Conservation (phyloP, 225 moss, liverwort and hornwort species). For the Bryoerythrophyllum caledonicum region DNA sequence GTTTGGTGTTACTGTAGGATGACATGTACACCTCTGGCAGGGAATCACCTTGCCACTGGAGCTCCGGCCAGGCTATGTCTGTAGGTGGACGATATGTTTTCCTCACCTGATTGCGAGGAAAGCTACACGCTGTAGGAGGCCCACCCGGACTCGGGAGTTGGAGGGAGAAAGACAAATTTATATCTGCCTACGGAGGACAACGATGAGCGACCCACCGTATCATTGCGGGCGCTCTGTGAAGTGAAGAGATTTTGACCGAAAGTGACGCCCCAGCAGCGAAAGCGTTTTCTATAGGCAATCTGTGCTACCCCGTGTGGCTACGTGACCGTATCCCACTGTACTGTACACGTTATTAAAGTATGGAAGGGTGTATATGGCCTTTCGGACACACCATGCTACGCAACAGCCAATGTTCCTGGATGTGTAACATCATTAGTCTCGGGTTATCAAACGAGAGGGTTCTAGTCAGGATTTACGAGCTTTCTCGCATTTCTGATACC, state of each 20-base stretch:
- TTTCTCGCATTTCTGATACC: neutral
- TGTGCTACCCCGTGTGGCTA: slow-evolving; percentile 12
- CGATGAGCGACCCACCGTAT: slow-evolving; percentile 50
- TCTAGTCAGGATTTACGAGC: neutral
- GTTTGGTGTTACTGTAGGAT: slow-evolving; percentile 12
- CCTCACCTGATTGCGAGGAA: slow-evolving; percentile 3
- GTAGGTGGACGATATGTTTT: slow-evolving; percentile 3
- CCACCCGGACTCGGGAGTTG: slow-evolving; percentile 33
- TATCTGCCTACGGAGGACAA: slow-evolving; percentile 42
- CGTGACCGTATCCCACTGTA: slow-evolving; percentile 25
- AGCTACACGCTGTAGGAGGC: slow-evolving; percentile 21
- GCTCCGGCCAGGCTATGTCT: slow-evolving; percentile 5
- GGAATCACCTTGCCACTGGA: slow-evolving; percentile 17
- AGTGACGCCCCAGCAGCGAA: slow-evolving; percentile 37
- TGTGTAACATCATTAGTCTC: neutral
- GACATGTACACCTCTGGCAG: slow-evolving; percentile 5
- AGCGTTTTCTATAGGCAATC: slow-evolving; percentile 9
- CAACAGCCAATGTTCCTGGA: neutral
- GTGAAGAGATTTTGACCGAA: slow-evolving; percentile 50
- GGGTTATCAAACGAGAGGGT: too few relatives aligned
- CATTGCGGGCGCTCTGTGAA: slow-evolving; percentile 50
- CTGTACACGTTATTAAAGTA: neutral
- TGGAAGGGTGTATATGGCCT: slow-evolving; percentile 21
- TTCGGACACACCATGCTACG: slow-evolving; percentile 20
- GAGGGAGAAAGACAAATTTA: slow-evolving; percentile 49